Conservation (phyloP, 352 stramenopile genomes). For the Thalassiosira hispida region DNA sequence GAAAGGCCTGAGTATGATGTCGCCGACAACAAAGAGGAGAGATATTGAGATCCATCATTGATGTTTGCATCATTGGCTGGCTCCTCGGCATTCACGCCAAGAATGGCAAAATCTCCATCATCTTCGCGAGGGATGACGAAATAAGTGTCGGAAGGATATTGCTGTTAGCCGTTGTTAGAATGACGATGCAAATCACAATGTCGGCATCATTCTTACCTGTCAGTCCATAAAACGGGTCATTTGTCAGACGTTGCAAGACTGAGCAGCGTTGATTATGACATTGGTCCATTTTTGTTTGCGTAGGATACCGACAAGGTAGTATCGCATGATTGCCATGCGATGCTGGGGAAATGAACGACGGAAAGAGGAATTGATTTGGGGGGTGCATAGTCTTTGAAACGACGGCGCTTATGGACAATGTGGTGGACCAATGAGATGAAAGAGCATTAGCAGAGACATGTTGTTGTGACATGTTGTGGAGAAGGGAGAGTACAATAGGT, state of each 20-base stretch:
- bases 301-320: no score
- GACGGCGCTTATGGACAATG: no score
- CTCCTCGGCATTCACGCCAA: conserved; percentile 37
- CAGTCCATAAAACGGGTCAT: conserved; percentile 4
- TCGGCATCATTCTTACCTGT: neutral
- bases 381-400: no score
- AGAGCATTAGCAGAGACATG: no score
- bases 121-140: conserved; percentile 6
- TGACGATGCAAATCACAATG: no score
- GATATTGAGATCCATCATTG: neutral
- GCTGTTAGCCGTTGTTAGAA: neutral
- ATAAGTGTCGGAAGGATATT: neutral
- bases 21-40: conserved; percentile 3
- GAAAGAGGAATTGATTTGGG: no score
- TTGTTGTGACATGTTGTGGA: no score
- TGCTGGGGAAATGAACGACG: no score
- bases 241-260: neutral
- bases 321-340: no score
- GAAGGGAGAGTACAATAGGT: no score
- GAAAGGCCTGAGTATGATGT: neutral
- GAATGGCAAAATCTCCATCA: conserved; percentile 45
- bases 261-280: neutral
- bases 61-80: conserved; percentile 3
- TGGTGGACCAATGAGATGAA: no score
- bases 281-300: no score